Evolutionary conservation across 192 early-diverging fungal species (phyloP), one percentile per base, ranked within the genome.

Genomic region (Mortierella alpina): DNA sequence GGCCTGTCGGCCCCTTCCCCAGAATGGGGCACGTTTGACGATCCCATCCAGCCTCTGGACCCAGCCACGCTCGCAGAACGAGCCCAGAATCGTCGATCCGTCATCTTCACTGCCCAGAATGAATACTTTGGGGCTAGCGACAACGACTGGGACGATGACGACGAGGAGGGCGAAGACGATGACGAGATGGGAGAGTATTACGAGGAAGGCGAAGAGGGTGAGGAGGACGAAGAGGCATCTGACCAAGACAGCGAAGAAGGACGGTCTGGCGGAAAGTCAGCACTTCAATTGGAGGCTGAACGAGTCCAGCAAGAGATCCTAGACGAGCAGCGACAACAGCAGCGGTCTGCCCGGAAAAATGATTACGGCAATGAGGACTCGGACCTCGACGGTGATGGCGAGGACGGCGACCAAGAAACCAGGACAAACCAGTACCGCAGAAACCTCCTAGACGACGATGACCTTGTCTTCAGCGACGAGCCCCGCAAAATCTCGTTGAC

Each of bases 401-500:
- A 85, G 7, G 82, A 54, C 47, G 70, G 14, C 7, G 75, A 70
- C 6, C 71, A 75, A 51, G 85, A 82, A 4, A 23, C 54, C 13
- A 49, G 67, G 39, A 75, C 46, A 50, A 85, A 66, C n/a, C 54
- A 9, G 20, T 64, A 72, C 44, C 69, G 77, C 20, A 54, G 70
- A 22, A 63, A 63, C 4, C 48, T 80, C 6, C 23, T 80, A 48
- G 77, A 80, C 46, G 77, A 72, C 12, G 77, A 80, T 20, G 77
- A 80, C 9, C 65, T 80, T 1, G 15, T 72, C 65, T 68, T 72
- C 41, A 68, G 48, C n/a, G 67, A 72, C 42, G 86, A 87, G 62
- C 85, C 86, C 0, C 85, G 85, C 52, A 86, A 86, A 66, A 85
- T 88, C 22, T 88, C 87, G 4, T 70, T 88, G 14, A 88, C 87